These are phyloP conservation scores for Arxiozyma slooffiae DNA, from an alignment of 1,139 yeast genomes.

Conservation along the genomic window DNA sequence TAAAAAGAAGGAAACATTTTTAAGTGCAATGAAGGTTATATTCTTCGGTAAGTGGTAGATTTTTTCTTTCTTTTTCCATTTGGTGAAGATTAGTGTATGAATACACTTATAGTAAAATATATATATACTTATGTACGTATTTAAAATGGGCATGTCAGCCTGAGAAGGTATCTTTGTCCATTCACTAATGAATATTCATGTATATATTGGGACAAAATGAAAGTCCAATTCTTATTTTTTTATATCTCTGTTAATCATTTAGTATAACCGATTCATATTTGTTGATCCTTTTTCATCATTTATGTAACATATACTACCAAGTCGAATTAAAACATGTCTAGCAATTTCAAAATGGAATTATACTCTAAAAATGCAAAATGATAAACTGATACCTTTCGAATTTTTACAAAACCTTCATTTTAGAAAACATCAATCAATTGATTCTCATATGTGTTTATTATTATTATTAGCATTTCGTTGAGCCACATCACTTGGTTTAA, in stretches of 20 bases:
- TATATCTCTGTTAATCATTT: too few relatives aligned
- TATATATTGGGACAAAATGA: background rate
- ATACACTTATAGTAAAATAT: background rate
- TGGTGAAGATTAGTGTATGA: background rate
- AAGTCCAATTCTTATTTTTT: background rate
- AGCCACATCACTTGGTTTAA: conserved; percentile 11
- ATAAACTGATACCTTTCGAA: conserved; percentile 57
- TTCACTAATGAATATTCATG: background rate
- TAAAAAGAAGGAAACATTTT: conserved; percentile 57
- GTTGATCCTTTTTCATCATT: conserved; percentile 6
- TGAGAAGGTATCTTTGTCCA: background rate
- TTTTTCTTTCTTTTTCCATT: background rate
- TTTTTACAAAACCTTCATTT: conserved; percentile 48
- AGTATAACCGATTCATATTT: conserved; percentile 22
- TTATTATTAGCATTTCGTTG: conserved; percentile 27
- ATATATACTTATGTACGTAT: background rate
- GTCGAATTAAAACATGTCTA: conserved; percentile 34
- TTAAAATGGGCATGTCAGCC: too few relatives aligned
- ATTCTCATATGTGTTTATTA: conserved; percentile 34
- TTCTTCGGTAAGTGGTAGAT: conserved; percentile 51
- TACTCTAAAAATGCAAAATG: conserved; percentile 78
- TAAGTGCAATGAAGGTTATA: conserved; percentile 59
- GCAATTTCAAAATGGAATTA: conserved; percentile 45
- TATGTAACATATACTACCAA: conserved; percentile 30
- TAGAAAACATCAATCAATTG: conserved; percentile 34